Evolutionary conservation across 306 rosid species (phyloP), one percentile per base, ranked within the genome.

Genomic region (Spatholobus suberectus): DNA sequence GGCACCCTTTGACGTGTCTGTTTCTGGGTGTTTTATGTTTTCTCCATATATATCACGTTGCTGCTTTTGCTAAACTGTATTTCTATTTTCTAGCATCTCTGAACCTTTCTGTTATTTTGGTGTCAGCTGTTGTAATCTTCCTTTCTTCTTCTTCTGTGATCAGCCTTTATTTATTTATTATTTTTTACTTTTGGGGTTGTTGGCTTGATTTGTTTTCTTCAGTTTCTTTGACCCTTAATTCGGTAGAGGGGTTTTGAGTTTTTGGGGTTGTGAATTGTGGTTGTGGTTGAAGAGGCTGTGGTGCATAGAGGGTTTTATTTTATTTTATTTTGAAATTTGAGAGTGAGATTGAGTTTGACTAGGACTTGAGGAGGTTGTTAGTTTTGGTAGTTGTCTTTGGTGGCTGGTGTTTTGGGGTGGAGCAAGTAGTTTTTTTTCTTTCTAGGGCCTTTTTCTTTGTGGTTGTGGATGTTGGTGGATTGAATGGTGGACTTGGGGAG

Each of bases 171-270:
- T 62, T 6, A 4, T 13, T 11, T 55, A 4, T 27, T 10, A 1
- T 78, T 29, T 32, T 17, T 79, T 73, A 27, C 6, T 2, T 41
- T 20, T 77, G 26, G 20, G 14, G 41, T 58, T 49, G 12, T 54
- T 79, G 4, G 11, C 5, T 75, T 61, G 17, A 40, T 44, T 51
- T 78, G 18, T 17, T 76, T 79, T 20, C 76, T 71, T 68, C 34
- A 7, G 70, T 70, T 82, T 78, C 61, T 84, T 69, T 77, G 59
- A 75, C 84, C 86, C 81, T 86, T 87, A 79, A 52, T 29, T 69
- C 82, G 85, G 87, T 57, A 49, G 77, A n/a, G 66, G 86, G 62
- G 32, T 69, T 77, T 23, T 65, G 81, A 75, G 76, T 20, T 79
- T 79, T 77, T 75, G 77, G 75, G 70, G 72, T 77, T 51, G 49